These are phyloP conservation scores for Rhizophagus sp. DNA, from an alignment of 192 early-diverging fungal genomes.

Conservation along the genomic window DNA sequence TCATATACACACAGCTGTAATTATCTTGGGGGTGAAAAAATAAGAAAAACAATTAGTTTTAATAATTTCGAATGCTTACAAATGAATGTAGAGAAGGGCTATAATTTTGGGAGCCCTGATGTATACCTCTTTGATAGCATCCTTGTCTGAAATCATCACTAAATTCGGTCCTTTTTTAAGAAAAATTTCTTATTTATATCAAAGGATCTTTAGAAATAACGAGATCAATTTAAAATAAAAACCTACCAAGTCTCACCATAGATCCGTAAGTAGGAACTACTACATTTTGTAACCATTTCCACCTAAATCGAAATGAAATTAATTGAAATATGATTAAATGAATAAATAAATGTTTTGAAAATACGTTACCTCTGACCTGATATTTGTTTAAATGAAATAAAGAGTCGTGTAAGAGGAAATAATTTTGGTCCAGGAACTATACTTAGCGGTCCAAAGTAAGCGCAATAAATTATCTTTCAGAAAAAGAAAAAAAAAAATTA, in stretches of 20 bases:
- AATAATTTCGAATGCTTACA: neutral
- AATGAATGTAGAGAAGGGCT: neutral
- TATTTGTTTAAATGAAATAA: neutral
- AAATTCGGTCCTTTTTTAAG: neutral
- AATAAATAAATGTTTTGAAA: neutral
- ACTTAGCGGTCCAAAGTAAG: slow-evolving; percentile 19
- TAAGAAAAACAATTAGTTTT: too few relatives aligned
- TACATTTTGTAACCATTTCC: slow-evolving; percentile 15
- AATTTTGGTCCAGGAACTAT: slow-evolving; percentile 22
- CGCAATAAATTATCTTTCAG: slow-evolving; percentile 5
- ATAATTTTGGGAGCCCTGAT: neutral
- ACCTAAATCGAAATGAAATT: slow-evolving; percentile 1
- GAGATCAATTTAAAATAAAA: neutral
- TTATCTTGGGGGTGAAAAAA: too few relatives aligned
- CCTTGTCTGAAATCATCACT: slow-evolving; percentile 9
- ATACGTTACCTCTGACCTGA: slow-evolving; percentile 1
- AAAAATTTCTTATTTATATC: neutral
- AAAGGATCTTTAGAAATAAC: too few relatives aligned
- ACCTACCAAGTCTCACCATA: slow-evolving; percentile 10
- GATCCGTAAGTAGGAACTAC: slow-evolving; percentile 15
- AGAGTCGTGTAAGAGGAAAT: neutral
- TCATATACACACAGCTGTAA: too few relatives aligned
- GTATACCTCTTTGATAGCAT: slow-evolving; percentile 14
- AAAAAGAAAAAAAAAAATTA: neutral
- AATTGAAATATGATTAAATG: neutral